Evolutionary conservation across 352 stramenopile species (phyloP).

Genomic region (Pythium aquatile): DNA sequence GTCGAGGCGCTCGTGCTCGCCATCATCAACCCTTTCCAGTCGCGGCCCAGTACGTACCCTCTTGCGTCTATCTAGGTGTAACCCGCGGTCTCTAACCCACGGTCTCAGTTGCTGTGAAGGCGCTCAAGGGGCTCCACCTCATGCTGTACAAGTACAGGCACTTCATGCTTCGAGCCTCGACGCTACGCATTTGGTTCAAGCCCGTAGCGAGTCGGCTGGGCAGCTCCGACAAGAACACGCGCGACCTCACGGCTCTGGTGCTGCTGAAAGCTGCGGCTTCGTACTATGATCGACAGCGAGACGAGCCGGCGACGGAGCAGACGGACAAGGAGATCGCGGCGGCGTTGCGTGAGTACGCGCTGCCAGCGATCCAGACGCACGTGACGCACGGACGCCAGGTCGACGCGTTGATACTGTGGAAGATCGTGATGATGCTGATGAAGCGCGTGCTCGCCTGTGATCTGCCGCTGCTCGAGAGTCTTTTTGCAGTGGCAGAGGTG

Average conservation of each 20-base stretch:
- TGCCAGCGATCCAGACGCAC: conserved; percentile 57
- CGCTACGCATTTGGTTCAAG: conserved; percentile 47
- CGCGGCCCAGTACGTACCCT: conserved; percentile 46
- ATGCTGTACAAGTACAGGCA: conserved; percentile 52
- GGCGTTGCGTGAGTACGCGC: conserved; percentile 41
- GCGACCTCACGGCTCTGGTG: conserved; percentile 44
- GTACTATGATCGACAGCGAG: conserved; percentile 1
- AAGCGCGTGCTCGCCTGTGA: conserved; percentile 38
- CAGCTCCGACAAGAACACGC: conserved; percentile 48
- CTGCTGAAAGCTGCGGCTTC: conserved; percentile 40
- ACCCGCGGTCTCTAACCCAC: not conserved
- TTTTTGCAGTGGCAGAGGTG: conserved; percentile 57
- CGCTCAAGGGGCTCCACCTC: conserved; percentile 55
- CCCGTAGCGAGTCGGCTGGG: conserved; percentile 51
- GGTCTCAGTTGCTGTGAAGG: conserved; percentile 51
- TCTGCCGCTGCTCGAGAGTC: conserved; percentile 43
- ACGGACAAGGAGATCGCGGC: conserved; percentile 34
- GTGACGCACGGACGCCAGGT: conserved; percentile 39
- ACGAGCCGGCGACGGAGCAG: conserved; percentile 16
- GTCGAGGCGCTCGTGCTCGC: conserved; percentile 67
- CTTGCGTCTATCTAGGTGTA: not conserved
- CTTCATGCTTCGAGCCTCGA: conserved; percentile 30
- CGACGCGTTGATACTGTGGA: conserved; percentile 56
- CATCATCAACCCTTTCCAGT: conserved; percentile 73
- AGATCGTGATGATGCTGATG: conserved; percentile 50